Evolutionary conservation across 352 stramenopile genomes (phyloP).

Genomic region (Lagenidium giganteum): DNA sequence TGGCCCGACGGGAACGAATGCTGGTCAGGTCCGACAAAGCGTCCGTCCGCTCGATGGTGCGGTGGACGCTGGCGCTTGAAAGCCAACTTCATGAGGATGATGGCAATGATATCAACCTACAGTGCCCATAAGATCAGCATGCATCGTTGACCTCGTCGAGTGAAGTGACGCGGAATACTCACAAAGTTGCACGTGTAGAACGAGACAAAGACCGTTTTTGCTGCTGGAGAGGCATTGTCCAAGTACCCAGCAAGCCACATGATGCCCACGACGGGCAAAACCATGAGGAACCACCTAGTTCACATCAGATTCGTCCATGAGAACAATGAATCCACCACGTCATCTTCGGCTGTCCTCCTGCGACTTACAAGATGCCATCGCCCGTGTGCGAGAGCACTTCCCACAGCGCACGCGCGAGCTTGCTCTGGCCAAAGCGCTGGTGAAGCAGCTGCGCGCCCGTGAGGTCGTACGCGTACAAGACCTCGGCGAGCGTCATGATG

Average conservation of each 20-base stretch:
- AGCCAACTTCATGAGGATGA: conserved; percentile 71
- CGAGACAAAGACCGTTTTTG: conserved; percentile 23
- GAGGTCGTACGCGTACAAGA: conserved; percentile 71
- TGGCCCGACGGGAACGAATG: conserved; percentile 85
- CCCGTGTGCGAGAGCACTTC: conserved; percentile 78
- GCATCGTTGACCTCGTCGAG: too few relatives aligned
- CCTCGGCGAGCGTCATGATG: conserved; percentile 49
- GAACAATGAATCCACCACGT: not conserved
- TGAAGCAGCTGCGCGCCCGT: conserved; percentile 64
- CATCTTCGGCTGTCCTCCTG: too few relatives aligned
- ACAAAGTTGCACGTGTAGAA: conserved; percentile 54
- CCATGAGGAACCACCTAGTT: conserved; percentile 60
- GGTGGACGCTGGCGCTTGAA: conserved; percentile 69
- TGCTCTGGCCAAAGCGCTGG: conserved; percentile 51
- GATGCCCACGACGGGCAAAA: conserved; percentile 33
- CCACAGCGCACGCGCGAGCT: conserved; percentile 44
- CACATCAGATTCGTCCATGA: too few relatives aligned
- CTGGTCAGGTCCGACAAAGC: conserved; percentile 79
- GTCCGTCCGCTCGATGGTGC: conserved; percentile 66
- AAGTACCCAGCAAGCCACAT: conserved; percentile 29
- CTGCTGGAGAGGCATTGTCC: conserved; percentile 16
- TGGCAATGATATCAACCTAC: conserved; percentile 70
- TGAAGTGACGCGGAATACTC: too few relatives aligned
- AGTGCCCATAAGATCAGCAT: not conserved
- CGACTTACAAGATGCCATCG: conserved; percentile 81